Conservation (phyloP, 371 early-diverging fungal species). For the Rhizopus sp. region DNA sequence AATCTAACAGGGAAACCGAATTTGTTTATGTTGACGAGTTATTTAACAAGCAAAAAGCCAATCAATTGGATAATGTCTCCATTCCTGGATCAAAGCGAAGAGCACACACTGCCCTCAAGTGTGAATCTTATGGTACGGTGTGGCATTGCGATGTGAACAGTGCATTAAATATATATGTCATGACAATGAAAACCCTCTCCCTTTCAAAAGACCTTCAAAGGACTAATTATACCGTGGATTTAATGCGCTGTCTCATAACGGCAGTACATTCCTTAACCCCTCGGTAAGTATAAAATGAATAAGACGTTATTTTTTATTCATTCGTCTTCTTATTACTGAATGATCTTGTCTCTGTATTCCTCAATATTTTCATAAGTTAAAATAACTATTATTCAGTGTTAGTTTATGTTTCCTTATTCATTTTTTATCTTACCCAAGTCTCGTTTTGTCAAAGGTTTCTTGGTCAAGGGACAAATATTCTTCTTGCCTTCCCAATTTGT, state of each 20-base stretch:
- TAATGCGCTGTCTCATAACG: no score
- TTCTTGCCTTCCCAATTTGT: conserved; percentile 75
- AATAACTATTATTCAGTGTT: conserved; percentile 18
- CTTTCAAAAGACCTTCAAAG: background rate
- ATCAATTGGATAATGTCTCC: no score
- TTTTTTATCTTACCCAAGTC: conserved; percentile 60
- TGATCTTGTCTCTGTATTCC: conserved; percentile 34
- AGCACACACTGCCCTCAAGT: no score
- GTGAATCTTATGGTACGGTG: no score
- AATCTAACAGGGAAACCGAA: no score
- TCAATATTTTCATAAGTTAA: conserved; percentile 39
- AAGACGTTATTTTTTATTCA: background rate
- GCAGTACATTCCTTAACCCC: background rate
- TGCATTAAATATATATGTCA: background rate
- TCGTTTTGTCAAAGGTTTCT: conserved; percentile 88
- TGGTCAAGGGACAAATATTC: conserved; percentile 93
- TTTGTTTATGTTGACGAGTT: no score
- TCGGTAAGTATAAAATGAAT: no score
- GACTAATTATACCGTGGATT: no score
- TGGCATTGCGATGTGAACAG: no score
- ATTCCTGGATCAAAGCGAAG: no score
- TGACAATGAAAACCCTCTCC: no score
- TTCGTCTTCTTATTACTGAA: background rate
- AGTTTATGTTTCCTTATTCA: background rate
- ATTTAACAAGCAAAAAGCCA: no score